Conservation (phyloP, 1,284 basidiomycete species). For the Marasmius tenuissimus region DNA sequence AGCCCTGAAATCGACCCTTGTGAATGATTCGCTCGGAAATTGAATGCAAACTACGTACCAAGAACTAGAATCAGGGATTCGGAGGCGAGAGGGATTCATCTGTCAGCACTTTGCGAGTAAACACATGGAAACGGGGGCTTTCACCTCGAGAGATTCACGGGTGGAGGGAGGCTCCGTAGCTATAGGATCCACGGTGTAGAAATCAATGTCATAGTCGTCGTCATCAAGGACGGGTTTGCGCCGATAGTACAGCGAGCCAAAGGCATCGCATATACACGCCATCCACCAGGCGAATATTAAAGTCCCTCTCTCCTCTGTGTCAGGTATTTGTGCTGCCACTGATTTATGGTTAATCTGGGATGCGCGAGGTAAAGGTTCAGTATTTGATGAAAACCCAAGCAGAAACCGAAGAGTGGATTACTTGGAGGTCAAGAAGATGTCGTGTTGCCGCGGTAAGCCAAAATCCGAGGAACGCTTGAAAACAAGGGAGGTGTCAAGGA, state of each 20-base stretch:
- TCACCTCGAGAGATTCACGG: slow-evolving; percentile 74
- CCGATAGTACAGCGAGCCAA: slow-evolving; percentile 46
- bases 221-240: slow-evolving; percentile 47
- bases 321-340: slow-evolving; percentile 65
- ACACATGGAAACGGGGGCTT: slow-evolving; percentile 2
- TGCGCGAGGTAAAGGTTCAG: slow-evolving; percentile 14
- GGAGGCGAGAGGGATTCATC: background rate
- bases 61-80: slow-evolving; percentile 26
- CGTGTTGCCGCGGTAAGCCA: slow-evolving; percentile 79
- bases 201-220: slow-evolving; percentile 71
- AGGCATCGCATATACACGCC: slow-evolving; percentile 59
- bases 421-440: slow-evolving; percentile 75
- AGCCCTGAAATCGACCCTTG: slow-evolving; percentile 51
- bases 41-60: slow-evolving; percentile 29
- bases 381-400: background rate
- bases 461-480: slow-evolving; percentile 74
- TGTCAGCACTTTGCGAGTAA: background rate
- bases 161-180: slow-evolving; percentile 59
- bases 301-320: slow-evolving; percentile 70
- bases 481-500: background rate
- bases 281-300: slow-evolving; percentile 86
- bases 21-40: slow-evolving; percentile 32
- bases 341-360: slow-evolving; percentile 78
- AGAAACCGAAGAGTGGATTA: slow-evolving; percentile 28
- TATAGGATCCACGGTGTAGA: slow-evolving; percentile 71